Conservation (phyloP, 495 filamentous ascomycete genomes). For the Penicillium roqueforti region DNA sequence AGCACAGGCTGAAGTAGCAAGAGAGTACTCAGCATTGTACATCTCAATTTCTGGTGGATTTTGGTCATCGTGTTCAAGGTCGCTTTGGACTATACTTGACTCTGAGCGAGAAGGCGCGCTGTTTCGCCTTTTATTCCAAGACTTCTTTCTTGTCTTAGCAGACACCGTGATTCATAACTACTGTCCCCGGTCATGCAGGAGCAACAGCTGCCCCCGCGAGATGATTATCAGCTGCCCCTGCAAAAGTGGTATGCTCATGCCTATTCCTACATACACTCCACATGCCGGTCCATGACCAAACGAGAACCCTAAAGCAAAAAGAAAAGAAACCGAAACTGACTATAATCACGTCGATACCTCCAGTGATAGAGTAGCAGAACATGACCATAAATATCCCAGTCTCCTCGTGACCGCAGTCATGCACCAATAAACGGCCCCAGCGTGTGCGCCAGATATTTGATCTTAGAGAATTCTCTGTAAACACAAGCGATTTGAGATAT, state of each 20-base stretch:
- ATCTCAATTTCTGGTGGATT: slow-evolving; percentile 3
- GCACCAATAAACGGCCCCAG: neutral
- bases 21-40: slow-evolving; percentile 11
- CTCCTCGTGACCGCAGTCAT: neutral
- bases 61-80: slow-evolving; percentile 1
- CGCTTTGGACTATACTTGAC: neutral
- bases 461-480: neutral
- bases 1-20: slow-evolving; percentile 13
- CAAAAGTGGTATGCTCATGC: slow-evolving; percentile 1
- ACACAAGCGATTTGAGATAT: neutral
- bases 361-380: neutral
- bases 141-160: neutral
- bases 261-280: neutral
- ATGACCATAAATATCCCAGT: neutral
- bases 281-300: slow-evolving; percentile 16
- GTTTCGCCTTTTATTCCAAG: neutral
- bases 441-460: neutral
- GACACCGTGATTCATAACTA: neutral
- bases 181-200: neutral
- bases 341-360: neutral
- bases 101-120: neutral
- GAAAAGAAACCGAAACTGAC: neutral
- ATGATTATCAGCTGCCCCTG: neutral
- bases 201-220: neutral
- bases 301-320: neutral